Percentiles rank a stretch among this genome's conserved stretches.
phyloP scores from a whole-genome alignment of 192 early-diverging fungal genomes.

The Coemansia sp. region DNA sequence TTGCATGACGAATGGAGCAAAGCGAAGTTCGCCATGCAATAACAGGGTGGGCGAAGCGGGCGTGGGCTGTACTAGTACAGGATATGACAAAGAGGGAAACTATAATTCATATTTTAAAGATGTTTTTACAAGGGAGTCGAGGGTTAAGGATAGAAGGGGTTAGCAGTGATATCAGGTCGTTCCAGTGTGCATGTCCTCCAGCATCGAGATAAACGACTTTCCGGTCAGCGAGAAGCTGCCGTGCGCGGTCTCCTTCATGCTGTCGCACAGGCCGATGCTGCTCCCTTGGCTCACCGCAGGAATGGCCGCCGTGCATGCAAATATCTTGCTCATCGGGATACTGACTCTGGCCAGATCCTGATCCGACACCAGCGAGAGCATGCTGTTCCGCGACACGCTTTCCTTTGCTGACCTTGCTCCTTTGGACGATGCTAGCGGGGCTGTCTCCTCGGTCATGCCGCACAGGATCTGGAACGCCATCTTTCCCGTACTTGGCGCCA shows the following conservation, averaged over 20 bases:
- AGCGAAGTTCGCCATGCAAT: too few relatives aligned
- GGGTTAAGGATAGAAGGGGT: neutral
- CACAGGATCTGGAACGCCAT: conserved; percentile 3
- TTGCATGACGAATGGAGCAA: too few relatives aligned
- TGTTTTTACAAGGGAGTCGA: neutral
- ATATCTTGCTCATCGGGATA: conserved; percentile 33
- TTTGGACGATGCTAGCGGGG: neutral
- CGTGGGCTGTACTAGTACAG: too few relatives aligned
- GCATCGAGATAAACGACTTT: conserved; percentile 9
- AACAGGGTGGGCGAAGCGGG: too few relatives aligned
- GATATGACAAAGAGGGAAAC: too few relatives aligned
- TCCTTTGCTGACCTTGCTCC: neutral
- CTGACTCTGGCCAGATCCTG: conserved; percentile 2
- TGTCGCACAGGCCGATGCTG: neutral
- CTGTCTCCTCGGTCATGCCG: neutral
- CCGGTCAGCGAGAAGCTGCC: conserved; percentile 3
- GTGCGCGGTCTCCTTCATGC: neutral
- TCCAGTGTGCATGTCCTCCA: conserved; percentile 19
- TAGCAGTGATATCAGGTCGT: conserved; percentile 1
- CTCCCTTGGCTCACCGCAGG: neutral
- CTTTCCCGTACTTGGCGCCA: neutral
- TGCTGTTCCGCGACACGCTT: neutral
- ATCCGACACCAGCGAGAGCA: neutral
- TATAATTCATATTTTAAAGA: too few relatives aligned
- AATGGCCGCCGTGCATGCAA: conserved; percentile 11